Evolutionary conservation across 1,284 basidiomycete species (phyloP).

Genomic region (Cryptococcus depauperatus): DNA sequence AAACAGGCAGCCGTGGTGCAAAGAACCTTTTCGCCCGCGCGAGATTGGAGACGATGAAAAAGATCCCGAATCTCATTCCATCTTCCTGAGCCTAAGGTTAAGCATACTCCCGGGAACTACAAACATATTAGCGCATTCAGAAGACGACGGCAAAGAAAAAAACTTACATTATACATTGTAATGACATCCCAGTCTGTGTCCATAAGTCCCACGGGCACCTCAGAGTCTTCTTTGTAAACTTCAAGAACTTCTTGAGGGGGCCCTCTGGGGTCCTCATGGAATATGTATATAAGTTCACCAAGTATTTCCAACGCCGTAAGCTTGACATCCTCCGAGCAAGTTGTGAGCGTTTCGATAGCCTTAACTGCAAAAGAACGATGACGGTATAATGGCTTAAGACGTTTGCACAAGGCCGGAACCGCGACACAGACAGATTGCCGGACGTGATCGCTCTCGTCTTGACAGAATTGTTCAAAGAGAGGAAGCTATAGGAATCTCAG

Average conservation of each 20-base stretch:
- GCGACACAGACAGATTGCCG: constrained; percentile 82
- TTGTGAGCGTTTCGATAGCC: constrained; percentile 56
- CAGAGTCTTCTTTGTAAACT: constrained; percentile 55
- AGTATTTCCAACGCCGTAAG: constrained; percentile 78
- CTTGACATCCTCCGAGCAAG: constrained; percentile 62
- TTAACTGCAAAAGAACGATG: constrained; percentile 59
- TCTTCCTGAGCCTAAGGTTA: constrained; percentile 67
- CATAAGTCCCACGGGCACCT: constrained; percentile 8
- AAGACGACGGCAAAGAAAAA: neutral
- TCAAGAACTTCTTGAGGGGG: constrained; percentile 72
- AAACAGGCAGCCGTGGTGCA: constrained; percentile 61
- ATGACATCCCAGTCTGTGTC: constrained; percentile 71
- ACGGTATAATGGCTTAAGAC: constrained; percentile 51
- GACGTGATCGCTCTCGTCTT: constrained; percentile 73
- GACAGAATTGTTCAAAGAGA: constrained; percentile 62
- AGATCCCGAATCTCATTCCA: constrained; percentile 70
- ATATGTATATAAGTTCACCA: constrained; percentile 84
- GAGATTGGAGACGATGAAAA: constrained; percentile 55
- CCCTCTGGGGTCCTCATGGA: constrained; percentile 56
- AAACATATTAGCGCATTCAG: neutral
- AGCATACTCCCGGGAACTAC: constrained; percentile 73
- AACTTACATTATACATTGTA: constrained; percentile 71
- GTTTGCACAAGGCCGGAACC: constrained; percentile 67
- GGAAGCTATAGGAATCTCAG: constrained; percentile 54
- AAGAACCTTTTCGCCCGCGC: constrained; percentile 51